Evolutionary conservation across 2,329 filamentous ascomycete species (phyloP), one percentile per base, ranked within the genome.

Genomic region (Fusarium marasasianum): DNA sequence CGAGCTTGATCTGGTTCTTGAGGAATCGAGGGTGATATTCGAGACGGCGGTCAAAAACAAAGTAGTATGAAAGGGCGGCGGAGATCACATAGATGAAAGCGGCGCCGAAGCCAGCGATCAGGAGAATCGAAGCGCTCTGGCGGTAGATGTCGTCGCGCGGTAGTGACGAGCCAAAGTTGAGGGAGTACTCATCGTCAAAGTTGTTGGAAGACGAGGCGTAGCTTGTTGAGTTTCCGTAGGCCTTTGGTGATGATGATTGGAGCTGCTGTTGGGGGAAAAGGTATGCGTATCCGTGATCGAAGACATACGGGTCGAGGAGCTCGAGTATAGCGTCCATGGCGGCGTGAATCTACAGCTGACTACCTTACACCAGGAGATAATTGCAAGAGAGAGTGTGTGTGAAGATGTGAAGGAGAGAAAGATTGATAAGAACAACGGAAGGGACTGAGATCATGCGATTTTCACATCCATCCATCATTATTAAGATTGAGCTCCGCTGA

Each of bases 41-140:
- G 57, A 85, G 80, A 18, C 84, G 82, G 22, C 82, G 80, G 76
- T 87, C 85, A 69, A 86, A 87, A 63, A 95, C 85, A 83, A 94
- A 90, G 82, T 91, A 83, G 83, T 95, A 95, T 40, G 92, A 94
- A 20, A 94, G 84, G 43, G 89, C 87, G 31, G 92, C 91, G 80
- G 90, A 93, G 73, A 91, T 75, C 80, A 92, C 93, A 86, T 94
- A 95, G 38, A 81, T 76, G 44, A 71, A 47, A 20, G 81, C 79
- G 61, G 82, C 83, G 63, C 83, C 84, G 38, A 84, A 60, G 70
- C 83, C 81, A 29, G 83, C 83, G 59, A 85, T 72, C 71, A 82
- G 57, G 17, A 85, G 75, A 56, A 85, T 79, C 2, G 83, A 84
- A 57, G 80, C 75, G 75, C 75, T 71, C 63, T 85, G 84, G 59